Evolutionary conservation across 1,139 yeast species (phyloP), one percentile per base, ranked within the genome.

Genomic region (Diutina ranongensis): DNA sequence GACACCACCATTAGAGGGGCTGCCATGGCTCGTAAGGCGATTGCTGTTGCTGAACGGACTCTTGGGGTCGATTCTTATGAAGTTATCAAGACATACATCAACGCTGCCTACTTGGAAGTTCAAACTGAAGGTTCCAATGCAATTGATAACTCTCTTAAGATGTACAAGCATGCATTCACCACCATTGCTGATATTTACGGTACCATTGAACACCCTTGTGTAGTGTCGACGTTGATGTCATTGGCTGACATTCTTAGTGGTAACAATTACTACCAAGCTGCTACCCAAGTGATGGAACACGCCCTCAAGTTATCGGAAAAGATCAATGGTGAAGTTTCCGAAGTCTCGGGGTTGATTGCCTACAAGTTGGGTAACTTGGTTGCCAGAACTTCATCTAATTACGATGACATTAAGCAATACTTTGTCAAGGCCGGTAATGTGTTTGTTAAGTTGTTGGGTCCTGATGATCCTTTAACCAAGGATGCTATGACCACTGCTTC

Each of bases 61-160:
- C 63, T 71, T 46, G 98, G 98, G 49, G 63, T 80, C 52, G 97
- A 89, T 59, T 76, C 94, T 7, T 76, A 75, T 56, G 94, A 87
- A 54, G 75, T 92, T 27, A 63, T 87, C 33, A 74, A 87, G 51
- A 72, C 87, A 33, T 76, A 83, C 59, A 71, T 81, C 56, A 87
- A 86, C 62, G 67, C 88, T 52, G 94, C 94, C 1, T 75, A 72
- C 56, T 74, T 76, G 56, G 97, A 88, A 60, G 68, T 79, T 41
- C 65, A 76, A 15, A 75, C 76, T 54, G 76, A 77, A 45, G 78
- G 79, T 55, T 65, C 76, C 42, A 3, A 38, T 32, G 12, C 18
- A 4, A 22, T 38, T 5, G 65, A 68, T 34, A 82, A 83, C 51
- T 76, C 94, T 1, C 67, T 88, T 52, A 72, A 76, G 51, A 65